Evolutionary conservation across 805 yeast genomes (phyloP).

Genomic region (Yamadazyma sp.): DNA sequence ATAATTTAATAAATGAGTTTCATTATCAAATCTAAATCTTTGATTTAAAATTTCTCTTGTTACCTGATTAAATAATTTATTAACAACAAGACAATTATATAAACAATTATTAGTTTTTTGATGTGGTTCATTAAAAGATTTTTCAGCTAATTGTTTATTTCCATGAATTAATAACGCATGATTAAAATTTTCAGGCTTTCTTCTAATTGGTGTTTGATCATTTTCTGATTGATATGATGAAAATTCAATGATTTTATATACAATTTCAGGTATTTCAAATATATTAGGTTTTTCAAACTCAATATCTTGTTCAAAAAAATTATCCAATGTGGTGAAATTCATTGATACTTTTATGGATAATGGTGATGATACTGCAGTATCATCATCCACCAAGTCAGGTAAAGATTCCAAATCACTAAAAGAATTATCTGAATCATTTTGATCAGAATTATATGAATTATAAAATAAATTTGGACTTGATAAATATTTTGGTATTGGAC

Average conservation of each 20-base stretch:
- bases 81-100: conserved; percentile 65
- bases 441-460: conserved; percentile 10
- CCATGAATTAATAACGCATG: conserved; percentile 71
- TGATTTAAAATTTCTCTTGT: conserved; percentile 54
- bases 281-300: conserved; percentile 44
- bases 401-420: conserved; percentile 32
- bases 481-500: conserved; percentile 4
- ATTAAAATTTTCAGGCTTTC: conserved; percentile 64
- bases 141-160: conserved; percentile 44
- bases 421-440: conserved; percentile 13
- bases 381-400: conserved; percentile 34
- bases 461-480: background rate
- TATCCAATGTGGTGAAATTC: background rate
- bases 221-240: conserved; percentile 54
- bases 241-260: conserved; percentile 54
- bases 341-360: conserved; percentile 7
- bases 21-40: conserved; percentile 53
- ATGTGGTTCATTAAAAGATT: conserved; percentile 34
- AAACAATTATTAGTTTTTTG: conserved; percentile 26
- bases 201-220: conserved; percentile 56
- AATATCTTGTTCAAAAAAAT: background rate
- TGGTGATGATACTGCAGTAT: conserved; percentile 10
- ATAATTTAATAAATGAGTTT: conserved; percentile 44
- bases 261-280: conserved; percentile 74
- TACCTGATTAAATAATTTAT: conserved; percentile 58